Evolutionary conservation across 1,284 basidiomycete species (phyloP).

Genomic region (Trichosporon inkin): DNA sequence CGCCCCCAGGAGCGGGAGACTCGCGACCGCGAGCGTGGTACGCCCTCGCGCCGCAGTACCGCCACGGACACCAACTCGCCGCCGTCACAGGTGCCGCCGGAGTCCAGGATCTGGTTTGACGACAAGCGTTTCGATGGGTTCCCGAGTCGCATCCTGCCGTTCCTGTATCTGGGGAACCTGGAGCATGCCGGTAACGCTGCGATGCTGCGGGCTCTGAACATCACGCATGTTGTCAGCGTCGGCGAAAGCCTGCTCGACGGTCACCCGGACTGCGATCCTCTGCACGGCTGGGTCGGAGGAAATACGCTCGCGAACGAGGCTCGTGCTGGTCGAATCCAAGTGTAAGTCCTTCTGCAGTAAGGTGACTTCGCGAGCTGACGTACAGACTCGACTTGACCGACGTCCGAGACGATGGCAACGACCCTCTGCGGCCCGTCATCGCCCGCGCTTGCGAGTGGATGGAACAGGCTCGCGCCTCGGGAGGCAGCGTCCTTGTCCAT

Average conservation of each 20-base stretch:
- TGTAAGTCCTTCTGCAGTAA: conserved; percentile 26
- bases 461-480: conserved; percentile 71
- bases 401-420: conserved; percentile 83
- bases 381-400: conserved; percentile 44
- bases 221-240: conserved; percentile 95
- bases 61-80: neutral
- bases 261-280: conserved; percentile 28
- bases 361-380: neutral
- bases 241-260: conserved; percentile 61
- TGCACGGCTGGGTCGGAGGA: conserved; percentile 29
- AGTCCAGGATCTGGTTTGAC: conserved; percentile 77
- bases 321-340: conserved; percentile 42
- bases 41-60: neutral
- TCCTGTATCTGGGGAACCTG: conserved; percentile 93
- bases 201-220: conserved; percentile 93
- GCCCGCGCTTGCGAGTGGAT: conserved; percentile 89
- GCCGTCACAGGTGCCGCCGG: conserved; percentile 24
- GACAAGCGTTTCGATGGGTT: conserved; percentile 91
- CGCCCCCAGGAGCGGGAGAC: neutral
- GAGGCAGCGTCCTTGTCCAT: conserved; percentile 89
- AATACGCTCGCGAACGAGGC: conserved; percentile 42
- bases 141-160: conserved; percentile 87
- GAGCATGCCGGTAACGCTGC: conserved; percentile 91
- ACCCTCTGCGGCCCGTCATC: conserved; percentile 83
- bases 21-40: neutral